Conservation (phyloP, 805 yeast genomes). For the Yarrowia hollandica region DNA sequence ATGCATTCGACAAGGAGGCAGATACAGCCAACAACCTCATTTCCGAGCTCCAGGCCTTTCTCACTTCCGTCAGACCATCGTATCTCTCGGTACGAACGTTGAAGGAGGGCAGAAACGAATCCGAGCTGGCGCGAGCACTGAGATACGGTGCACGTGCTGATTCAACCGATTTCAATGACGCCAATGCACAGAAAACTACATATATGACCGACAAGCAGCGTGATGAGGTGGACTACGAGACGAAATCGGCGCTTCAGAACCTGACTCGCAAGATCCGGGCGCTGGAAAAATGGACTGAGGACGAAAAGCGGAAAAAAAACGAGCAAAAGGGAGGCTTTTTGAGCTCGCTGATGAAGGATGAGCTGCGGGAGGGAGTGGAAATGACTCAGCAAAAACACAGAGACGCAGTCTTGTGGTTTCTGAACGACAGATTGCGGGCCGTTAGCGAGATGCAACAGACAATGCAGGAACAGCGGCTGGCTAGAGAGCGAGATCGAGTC, state of each 20-base stretch:
- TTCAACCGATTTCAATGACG: neutral
- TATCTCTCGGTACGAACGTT: conserved; percentile 37
- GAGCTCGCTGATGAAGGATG: conserved; percentile 36
- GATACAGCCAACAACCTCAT: conserved; percentile 28
- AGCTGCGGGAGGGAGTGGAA: conserved; percentile 35
- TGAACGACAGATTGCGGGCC: conserved; percentile 39
- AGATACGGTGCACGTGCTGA: neutral
- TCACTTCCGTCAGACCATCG: conserved; percentile 37
- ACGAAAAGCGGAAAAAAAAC: conserved; percentile 32
- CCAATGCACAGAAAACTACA: conserved; percentile 5
- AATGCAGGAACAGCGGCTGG: conserved; percentile 42
- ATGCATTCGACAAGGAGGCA: conserved; percentile 16
- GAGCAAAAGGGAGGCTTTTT: conserved; percentile 30
- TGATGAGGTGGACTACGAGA: conserved; percentile 45
- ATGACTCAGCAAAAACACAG: conserved; percentile 41
- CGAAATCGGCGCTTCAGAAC: conserved; percentile 41
- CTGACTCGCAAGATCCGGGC: conserved; percentile 38
- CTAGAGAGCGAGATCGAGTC: conserved; percentile 38
- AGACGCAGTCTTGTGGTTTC: conserved; percentile 42
- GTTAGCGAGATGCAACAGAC: conserved; percentile 41
- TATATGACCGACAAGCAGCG: conserved; percentile 42
- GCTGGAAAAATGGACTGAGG: conserved; percentile 37
- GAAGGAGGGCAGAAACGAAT: conserved; percentile 28
- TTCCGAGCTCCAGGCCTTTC: conserved; percentile 33
- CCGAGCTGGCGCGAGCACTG: conserved; percentile 25